phyloP scores from a whole-genome alignment of 176 grass and related monocot genomes.

The Paspalum notatum region DNA sequence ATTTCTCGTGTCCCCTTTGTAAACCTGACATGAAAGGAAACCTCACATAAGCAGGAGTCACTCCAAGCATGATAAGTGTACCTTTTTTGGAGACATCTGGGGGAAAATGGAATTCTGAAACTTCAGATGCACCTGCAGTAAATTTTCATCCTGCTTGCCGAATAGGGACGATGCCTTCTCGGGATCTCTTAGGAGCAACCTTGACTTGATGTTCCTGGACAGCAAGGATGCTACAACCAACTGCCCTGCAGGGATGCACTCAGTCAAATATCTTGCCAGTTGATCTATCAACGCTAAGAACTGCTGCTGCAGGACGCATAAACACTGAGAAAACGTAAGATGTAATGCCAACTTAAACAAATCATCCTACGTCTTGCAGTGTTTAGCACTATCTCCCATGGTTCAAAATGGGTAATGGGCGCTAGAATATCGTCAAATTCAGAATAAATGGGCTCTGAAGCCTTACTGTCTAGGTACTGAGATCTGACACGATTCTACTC shows the following conservation, averaged over 20 bases:
- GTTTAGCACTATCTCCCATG: not conserved
- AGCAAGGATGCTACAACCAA: conserved; percentile 87
- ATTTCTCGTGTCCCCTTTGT: conserved; percentile 78
- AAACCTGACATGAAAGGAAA: conserved; percentile 53
- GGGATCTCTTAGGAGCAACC: conserved; percentile 78
- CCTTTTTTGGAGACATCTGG: not conserved
- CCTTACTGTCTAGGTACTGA: not conserved
- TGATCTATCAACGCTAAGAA: not conserved
- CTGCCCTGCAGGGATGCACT: conserved; percentile 70
- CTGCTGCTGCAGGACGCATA: not conserved
- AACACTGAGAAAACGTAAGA: not conserved
- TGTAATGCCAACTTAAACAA: not conserved
- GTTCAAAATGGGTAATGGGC: not conserved
- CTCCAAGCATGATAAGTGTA: not conserved
- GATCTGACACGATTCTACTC: not conserved
- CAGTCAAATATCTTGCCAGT: conserved; percentile 2
- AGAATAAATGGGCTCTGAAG: not conserved
- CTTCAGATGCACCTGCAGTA: conserved; percentile 55
- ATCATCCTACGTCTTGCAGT: not conserved
- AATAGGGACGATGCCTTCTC: conserved; percentile 75
- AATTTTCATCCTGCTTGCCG: conserved; percentile 72
- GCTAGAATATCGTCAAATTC: not conserved
- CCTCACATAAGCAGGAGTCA: conserved; percentile 12
- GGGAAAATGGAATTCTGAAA: conserved; percentile 15
- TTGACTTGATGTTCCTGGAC: conserved; percentile 81